These are phyloP conservation scores for Hylodesmum podocarpum DNA, from an alignment of 306 rosid genomes.

Conservation along the genomic window DNA sequence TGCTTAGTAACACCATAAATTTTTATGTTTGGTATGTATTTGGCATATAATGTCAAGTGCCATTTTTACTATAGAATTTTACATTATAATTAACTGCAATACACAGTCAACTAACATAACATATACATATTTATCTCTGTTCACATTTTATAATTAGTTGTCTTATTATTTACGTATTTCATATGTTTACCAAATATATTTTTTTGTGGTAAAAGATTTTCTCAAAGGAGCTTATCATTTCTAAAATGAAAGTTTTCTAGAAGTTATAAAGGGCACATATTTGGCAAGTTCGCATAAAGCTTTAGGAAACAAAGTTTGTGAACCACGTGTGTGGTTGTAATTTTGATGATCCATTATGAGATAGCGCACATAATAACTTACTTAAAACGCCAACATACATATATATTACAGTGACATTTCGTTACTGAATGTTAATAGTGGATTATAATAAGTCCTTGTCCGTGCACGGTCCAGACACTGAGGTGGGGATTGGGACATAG, in stretches of 20 bases:
- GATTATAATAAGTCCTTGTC: slow-evolving; percentile 32
- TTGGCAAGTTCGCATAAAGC: slow-evolving; percentile 2
- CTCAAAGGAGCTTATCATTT: neutral
- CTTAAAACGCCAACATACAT: slow-evolving; percentile 28
- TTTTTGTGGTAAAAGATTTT: neutral
- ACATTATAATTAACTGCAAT: no score
- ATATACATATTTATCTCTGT: no score
- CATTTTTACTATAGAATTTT: no score
- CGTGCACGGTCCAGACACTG: slow-evolving; percentile 30
- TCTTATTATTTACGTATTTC: no score
- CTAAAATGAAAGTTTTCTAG: neutral
- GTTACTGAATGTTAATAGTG: slow-evolving; percentile 1
- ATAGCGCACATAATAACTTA: neutral
- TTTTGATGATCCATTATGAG: slow-evolving; percentile 26
- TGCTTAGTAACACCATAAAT: neutral
- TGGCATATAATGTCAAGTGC: neutral
- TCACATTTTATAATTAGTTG: no score
- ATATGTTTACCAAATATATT: no score
- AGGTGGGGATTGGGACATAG: slow-evolving; percentile 26
- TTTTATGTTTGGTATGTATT: neutral
- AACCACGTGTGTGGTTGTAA: slow-evolving; percentile 51
- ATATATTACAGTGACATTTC: slow-evolving; percentile 32
- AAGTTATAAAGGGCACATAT: slow-evolving; percentile 1
- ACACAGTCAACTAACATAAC: no score
- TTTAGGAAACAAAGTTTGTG: neutral